A percentile compares a stretch with the other conserved stretches of the same genome.
Conservation (phyloP, 768 basidiomycete genomes). For the Russula abietina region DNA sequence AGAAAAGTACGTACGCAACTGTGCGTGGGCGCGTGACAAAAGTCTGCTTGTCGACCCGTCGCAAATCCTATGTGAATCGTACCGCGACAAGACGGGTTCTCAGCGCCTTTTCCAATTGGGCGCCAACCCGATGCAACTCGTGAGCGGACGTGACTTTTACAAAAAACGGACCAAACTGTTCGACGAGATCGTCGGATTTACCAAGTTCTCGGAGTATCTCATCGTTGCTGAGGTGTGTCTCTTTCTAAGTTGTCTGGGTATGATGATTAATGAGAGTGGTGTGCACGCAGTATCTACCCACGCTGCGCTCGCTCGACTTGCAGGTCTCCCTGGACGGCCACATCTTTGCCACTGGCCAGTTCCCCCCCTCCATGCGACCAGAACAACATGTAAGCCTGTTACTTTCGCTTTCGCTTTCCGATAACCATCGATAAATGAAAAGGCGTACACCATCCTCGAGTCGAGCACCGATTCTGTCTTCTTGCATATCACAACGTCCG, state of each 20-base stretch:
- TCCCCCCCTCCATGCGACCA: conserved; percentile 87
- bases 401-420: background rate
- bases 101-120: conserved; percentile 52
- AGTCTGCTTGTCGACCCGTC: conserved; percentile 73
- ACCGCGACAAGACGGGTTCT: conserved; percentile 69
- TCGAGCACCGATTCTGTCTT: conserved; percentile 91
- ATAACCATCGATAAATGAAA: background rate
- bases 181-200: conserved; percentile 85
- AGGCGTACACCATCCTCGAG: conserved; percentile 94
- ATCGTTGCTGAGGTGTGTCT: conserved; percentile 83
- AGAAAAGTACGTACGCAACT: conserved; percentile 84
- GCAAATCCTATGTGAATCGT: conserved; percentile 92
- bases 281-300: conserved; percentile 43
- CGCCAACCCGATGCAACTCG: conserved; percentile 67
- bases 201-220: conserved; percentile 94
- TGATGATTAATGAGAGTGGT: background rate
- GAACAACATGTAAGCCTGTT: conserved; percentile 69
- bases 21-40: conserved; percentile 84
- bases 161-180: conserved; percentile 69
- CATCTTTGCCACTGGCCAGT: conserved; percentile 77
- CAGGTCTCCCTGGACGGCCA: conserved; percentile 91
- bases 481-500: conserved; percentile 91
- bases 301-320: conserved; percentile 60
- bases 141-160: conserved; percentile 73
- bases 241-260: background rate